A percentile compares a stretch with the other conserved stretches of the same genome.
Evolutionary conservation across 2,329 filamentous ascomycete species (phyloP).

Genomic region (Hirsutella rhossiliensis): DNA sequence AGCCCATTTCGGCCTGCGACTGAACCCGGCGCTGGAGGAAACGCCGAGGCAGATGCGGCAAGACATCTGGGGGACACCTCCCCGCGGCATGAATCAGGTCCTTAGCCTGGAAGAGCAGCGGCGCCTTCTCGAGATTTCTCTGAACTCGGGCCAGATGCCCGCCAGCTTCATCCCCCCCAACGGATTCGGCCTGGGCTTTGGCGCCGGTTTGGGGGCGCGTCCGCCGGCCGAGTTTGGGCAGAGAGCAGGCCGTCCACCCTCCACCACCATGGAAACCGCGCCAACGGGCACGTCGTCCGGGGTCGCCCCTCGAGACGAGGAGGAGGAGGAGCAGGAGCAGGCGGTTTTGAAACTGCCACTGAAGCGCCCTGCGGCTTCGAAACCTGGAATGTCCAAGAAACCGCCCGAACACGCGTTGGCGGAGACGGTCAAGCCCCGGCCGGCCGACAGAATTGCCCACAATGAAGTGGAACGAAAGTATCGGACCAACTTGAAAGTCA

Average conservation of each 20-base stretch:
- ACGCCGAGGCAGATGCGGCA: constrained; percentile 28
- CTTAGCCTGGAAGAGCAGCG: constrained; percentile 32
- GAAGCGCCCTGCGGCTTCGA: background rate
- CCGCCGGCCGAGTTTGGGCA: constrained; percentile 12
- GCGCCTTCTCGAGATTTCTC: constrained; percentile 43
- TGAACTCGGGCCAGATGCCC: constrained; percentile 37
- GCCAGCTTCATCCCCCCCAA: constrained; percentile 21
- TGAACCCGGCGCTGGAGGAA: constrained; percentile 27
- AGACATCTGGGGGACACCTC: constrained; percentile 21
- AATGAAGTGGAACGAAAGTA: constrained; percentile 52
- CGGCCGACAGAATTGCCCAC: constrained; percentile 44
- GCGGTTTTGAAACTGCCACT: background rate
- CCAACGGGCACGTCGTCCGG: background rate
- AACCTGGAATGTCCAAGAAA: constrained; percentile 2
- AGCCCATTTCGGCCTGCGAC: constrained; percentile 33
- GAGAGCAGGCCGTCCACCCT: background rate
- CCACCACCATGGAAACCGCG: background rate
- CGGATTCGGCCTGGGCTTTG: constrained; percentile 22
- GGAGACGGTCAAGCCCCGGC: constrained; percentile 22
- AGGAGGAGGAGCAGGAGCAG: background rate
- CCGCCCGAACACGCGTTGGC: background rate
- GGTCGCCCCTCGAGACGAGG: background rate
- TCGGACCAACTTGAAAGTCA: constrained; percentile 48
- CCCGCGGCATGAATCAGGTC: constrained; percentile 14
- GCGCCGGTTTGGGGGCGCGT: constrained; percentile 22